phyloP scores from a whole-genome alignment of 192 early-diverging fungal genomes.

The Lunasporangiospora selenospora region DNA sequence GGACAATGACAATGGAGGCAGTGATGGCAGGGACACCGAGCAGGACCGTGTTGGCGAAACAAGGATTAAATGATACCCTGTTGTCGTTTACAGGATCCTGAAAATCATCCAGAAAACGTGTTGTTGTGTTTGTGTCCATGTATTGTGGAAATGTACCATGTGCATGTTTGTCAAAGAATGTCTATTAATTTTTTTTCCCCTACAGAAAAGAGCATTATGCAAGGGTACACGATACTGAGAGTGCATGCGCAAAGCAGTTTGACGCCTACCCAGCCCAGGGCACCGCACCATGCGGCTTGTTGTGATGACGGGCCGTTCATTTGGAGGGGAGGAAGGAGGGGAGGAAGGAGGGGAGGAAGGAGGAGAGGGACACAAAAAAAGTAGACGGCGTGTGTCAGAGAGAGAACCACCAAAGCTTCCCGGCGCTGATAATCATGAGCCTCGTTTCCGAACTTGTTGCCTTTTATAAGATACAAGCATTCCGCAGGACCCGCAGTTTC shows the following conservation, averaged over 20 bases:
- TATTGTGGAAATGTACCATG: neutral
- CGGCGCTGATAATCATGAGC: too few relatives aligned
- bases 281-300: conserved; percentile 25
- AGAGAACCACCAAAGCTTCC: too few relatives aligned
- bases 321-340: neutral
- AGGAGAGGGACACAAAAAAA: neutral
- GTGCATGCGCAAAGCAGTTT: neutral
- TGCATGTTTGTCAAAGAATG: neutral
- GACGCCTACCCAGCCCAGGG: conserved; percentile 27
- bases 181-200: too few relatives aligned
- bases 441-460: too few relatives aligned
- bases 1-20: conserved; percentile 3
- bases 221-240: too few relatives aligned
- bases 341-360: neutral
- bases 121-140: neutral
- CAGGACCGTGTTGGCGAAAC: conserved; percentile 14
- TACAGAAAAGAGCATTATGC: too few relatives aligned
- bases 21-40: conserved; percentile 11
- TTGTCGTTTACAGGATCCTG: conserved; percentile 26
- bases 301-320: conserved; percentile 1
- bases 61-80: conserved; percentile 12
- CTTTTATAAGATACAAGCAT: too few relatives aligned
- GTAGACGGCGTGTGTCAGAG: too few relatives aligned
- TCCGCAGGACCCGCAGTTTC: too few relatives aligned
- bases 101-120: neutral